phyloP scores from a whole-genome alignment of 768 basidiomycete genomes.

The Russula virescens region DNA sequence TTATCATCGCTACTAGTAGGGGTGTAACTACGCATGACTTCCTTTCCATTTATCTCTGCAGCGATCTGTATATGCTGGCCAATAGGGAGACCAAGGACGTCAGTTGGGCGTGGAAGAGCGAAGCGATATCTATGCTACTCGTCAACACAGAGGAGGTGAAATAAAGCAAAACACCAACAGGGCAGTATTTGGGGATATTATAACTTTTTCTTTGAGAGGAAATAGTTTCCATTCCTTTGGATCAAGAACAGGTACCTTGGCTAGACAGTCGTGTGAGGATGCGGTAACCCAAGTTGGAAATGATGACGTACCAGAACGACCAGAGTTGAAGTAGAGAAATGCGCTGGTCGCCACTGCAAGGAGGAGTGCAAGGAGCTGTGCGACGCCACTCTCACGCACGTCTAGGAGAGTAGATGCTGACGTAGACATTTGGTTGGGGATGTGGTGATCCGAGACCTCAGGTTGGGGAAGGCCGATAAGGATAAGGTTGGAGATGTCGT shows the following conservation, averaged over 20 bases:
- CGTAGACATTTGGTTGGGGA: slow-evolving; percentile 18
- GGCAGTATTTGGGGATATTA: slow-evolving; percentile 93
- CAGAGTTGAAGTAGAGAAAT: slow-evolving; percentile 50
- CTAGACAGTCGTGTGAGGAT: slow-evolving; percentile 33
- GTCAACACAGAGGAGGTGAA: slow-evolving; percentile 2
- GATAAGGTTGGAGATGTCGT: slow-evolving; percentile 53
- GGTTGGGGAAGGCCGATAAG: slow-evolving; percentile 51
- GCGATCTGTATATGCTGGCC: slow-evolving; percentile 94
- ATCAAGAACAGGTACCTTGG: slow-evolving; percentile 65
- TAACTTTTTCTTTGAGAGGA: slow-evolving; percentile 71
- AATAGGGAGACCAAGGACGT: slow-evolving; percentile 87
- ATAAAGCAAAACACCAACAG: slow-evolving; percentile 47
- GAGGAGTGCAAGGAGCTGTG: slow-evolving; percentile 49
- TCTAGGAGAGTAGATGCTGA: slow-evolving; percentile 27
- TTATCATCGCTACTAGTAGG: slow-evolving; percentile 93
- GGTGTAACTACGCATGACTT: slow-evolving; percentile 88
- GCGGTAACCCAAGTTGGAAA: background rate
- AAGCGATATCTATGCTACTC: slow-evolving; percentile 75
- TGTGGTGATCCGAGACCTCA: slow-evolving; percentile 2
- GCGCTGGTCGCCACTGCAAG: slow-evolving; percentile 45
- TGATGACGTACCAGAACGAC: slow-evolving; percentile 32
- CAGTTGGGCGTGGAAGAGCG: slow-evolving; percentile 63
- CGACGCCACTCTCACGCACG: slow-evolving; percentile 31
- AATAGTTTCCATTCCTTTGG: slow-evolving; percentile 77
- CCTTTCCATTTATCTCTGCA: slow-evolving; percentile 89